These are phyloP conservation scores for Inga laurina DNA, from an alignment of 306 rosid genomes.

Conservation along the genomic window DNA sequence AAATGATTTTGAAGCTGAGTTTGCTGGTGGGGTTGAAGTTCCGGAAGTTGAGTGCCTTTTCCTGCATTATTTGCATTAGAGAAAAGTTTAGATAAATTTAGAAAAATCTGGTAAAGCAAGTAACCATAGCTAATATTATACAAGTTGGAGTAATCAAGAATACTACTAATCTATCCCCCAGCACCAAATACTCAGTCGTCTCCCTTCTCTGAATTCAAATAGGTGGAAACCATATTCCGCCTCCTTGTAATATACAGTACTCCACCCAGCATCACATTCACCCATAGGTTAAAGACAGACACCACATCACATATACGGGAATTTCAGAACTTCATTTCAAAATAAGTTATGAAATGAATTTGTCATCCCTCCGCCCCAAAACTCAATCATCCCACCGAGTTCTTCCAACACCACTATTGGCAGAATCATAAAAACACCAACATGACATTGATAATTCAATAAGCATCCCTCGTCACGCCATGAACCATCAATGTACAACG, in stretches of 20 bases:
- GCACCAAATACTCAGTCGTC: neutral
- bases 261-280: neutral
- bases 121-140: neutral
- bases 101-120: neutral
- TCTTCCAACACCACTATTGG: neutral
- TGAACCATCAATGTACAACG: neutral
- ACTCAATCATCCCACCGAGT: conserved; percentile 1
- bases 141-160: neutral
- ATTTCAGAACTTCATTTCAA: conserved; percentile 6
- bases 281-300: neutral
- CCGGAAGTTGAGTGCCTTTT: conserved; percentile 62
- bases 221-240: conserved; percentile 3
- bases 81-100: neutral
- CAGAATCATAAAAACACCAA: neutral
- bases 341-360: neutral
- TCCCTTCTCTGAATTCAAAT: neutral
- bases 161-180: neutral
- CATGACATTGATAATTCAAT: neutral
- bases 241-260: no score
- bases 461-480: no score
- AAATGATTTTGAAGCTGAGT: conserved; percentile 59
- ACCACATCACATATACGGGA: conserved; percentile 3
- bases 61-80: conserved; percentile 52
- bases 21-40: conserved; percentile 47
- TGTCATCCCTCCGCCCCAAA: neutral